Evolutionary conservation across 139 green algal genomes (phyloP), one percentile per base, ranked within the genome.

Genomic region (Klebsormidium nitens): DNA sequence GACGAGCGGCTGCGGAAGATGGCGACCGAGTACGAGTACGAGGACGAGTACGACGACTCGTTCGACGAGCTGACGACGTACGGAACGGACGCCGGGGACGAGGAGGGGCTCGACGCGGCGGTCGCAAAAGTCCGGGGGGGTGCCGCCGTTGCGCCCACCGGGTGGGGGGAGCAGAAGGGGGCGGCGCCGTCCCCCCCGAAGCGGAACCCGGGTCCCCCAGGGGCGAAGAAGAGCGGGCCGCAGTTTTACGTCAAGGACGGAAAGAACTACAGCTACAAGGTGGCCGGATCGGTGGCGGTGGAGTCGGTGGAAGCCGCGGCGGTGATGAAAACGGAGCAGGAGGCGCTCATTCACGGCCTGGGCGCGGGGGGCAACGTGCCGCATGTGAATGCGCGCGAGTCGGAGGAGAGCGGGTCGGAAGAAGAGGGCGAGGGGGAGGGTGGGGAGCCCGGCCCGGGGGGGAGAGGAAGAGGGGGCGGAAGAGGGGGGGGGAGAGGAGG

Each of bases 181-280:
- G 37, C 4, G 14, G 37, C 6, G 52, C 5, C 5, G 36, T 8
- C n/a, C n/a, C n/a, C n/a, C n/a, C n/a, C n/a, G n/a, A n/a, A n/a
- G n/a, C n/a, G n/a, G n/a, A n/a, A n/a, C n/a, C n/a, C n/a, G n/a
- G n/a, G n/a, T n/a, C n/a, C n/a, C n/a, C n/a, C n/a, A n/a, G n/a
- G n/a, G n/a, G n/a, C n/a, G n/a, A 34, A 48, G 6, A 28, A 31
- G 28, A 31, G 17, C 2, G 62, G 17, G 17, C 70, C 70, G 2
- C 36, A 65, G 40, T 77, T 79, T 48, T 79, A 76, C 36, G 57
- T 76, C 31, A 79, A 79, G 38, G 72, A 79, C 48, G 72, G 72
- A 6, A 79, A 79, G 72, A 76, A 76, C 19, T 79, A 79, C 58
- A 79, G 65, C 66, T 79, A 79, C 72, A 72, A 72, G 58, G 49